Evolutionary conservation across 495 filamentous ascomycete genomes (phyloP).

Genomic region (Trichoderma virens): DNA sequence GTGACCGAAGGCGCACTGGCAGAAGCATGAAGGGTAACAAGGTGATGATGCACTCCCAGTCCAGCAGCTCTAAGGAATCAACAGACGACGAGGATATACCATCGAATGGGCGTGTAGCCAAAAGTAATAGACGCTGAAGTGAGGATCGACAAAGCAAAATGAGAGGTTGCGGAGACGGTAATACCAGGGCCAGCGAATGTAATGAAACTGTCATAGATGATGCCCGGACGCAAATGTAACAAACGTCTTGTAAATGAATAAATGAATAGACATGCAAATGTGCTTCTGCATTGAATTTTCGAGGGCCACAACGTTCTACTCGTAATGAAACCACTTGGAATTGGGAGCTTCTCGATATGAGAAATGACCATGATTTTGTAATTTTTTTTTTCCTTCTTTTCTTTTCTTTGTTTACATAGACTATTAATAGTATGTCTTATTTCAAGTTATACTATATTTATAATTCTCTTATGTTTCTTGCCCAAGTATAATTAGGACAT

Average conservation of each 20-base stretch:
- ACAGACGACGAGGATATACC: neutral
- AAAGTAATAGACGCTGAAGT: neutral
- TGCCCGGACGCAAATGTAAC: neutral
- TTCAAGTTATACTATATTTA: slow-evolving; percentile 5
- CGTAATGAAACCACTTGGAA: neutral
- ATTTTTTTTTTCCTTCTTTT: neutral
- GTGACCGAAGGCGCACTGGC: neutral
- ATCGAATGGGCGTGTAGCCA: neutral
- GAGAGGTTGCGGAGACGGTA: neutral
- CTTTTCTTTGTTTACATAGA: neutral
- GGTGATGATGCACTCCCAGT: neutral
- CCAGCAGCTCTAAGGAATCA: neutral
- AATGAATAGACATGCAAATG: neutral
- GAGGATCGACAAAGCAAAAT: neutral
- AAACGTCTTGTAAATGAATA: neutral
- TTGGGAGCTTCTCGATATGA: neutral
- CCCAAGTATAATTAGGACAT: slow-evolving; percentile 1
- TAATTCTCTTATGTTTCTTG: neutral
- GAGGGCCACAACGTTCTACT: neutral
- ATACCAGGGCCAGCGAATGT: neutral
- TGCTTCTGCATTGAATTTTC: neutral
- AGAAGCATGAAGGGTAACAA: neutral
- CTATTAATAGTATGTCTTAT: slow-evolving; percentile 1
- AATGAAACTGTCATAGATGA: neutral
- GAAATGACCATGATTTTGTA: neutral